Evolutionary conservation across 352 stramenopile genomes (phyloP).

Genomic region (Albugo laibachii): DNA sequence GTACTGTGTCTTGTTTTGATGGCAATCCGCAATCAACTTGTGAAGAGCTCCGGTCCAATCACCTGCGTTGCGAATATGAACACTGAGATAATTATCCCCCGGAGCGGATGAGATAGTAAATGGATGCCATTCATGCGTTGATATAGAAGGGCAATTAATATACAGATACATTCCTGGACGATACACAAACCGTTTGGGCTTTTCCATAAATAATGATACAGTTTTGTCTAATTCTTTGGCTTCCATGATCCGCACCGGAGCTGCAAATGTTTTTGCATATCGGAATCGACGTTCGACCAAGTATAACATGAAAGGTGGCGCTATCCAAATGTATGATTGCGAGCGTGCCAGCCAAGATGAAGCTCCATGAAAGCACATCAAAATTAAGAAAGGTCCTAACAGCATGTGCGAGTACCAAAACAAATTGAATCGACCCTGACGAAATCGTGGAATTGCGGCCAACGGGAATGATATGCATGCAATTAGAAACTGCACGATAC

Average conservation of each 20-base stretch:
- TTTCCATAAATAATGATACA: slow-evolving; percentile 42
- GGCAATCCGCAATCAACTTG: slow-evolving; percentile 17
- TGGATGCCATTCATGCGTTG: slow-evolving; percentile 67
- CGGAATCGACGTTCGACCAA: slow-evolving; percentile 36
- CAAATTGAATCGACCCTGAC: slow-evolving; percentile 17
- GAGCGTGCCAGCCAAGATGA: slow-evolving; percentile 35
- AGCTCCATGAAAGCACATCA: slow-evolving; percentile 43
- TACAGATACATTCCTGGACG: slow-evolving; percentile 67
- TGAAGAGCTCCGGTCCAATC: slow-evolving; percentile 49
- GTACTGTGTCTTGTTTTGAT: slow-evolving; percentile 7
- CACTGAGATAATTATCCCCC: slow-evolving; percentile 33
- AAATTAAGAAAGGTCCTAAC: slow-evolving; percentile 37
- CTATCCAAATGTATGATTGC: slow-evolving; percentile 29
- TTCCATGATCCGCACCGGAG: slow-evolving; percentile 21
- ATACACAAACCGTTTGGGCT: slow-evolving; percentile 30
- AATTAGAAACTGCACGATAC: slow-evolving; percentile 32
- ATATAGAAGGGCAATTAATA: slow-evolving; percentile 60
- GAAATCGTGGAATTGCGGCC: slow-evolving; percentile 3
- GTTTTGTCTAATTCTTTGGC: slow-evolving; percentile 30
- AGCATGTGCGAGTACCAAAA: slow-evolving; percentile 53
- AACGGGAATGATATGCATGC: slow-evolving; percentile 21
- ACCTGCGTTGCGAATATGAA: slow-evolving; percentile 46
- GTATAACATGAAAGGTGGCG: slow-evolving; percentile 35
- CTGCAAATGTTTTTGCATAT: slow-evolving; percentile 25
- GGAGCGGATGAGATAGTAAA: slow-evolving; percentile 79